Evolutionary conservation across 78 protist species (phyloP).

Genomic region (Chrysochromulina parva): DNA sequence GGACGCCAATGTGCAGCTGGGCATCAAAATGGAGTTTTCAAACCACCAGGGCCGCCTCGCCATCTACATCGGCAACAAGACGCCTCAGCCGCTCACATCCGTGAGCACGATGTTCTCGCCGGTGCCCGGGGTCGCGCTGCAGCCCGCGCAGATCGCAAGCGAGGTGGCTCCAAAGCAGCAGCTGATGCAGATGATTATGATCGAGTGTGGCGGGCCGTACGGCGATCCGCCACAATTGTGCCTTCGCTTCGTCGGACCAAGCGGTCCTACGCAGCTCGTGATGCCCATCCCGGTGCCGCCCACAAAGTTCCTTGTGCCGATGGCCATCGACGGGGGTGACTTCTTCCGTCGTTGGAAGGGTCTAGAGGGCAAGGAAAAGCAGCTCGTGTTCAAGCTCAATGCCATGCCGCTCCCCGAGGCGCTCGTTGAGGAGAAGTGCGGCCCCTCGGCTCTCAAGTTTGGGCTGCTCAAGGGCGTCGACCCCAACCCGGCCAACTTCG

Average conservation of each 20-base stretch:
- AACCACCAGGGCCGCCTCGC: constrained; percentile 23
- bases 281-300: background rate
- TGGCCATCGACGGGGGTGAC: background rate
- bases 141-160: background rate
- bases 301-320: background rate
- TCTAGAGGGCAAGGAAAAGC: background rate
- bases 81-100: background rate
- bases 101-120: background rate
- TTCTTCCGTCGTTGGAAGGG: background rate
- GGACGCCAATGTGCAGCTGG: constrained; percentile 11
- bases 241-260: background rate
- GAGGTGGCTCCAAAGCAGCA: background rate
- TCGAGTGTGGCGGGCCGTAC: background rate
- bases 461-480: background rate
- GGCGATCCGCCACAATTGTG: background rate
- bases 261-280: background rate
- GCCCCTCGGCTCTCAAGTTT: background rate
- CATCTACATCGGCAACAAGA: constrained; percentile 41
- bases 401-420: background rate
- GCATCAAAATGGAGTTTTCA: constrained; percentile 26
- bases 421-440: background rate
- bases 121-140: background rate
- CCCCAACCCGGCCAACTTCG: background rate
- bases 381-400: background rate
- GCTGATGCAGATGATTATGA: background rate